Percentiles rank a stretch among this genome's conserved stretches.
These are phyloP conservation scores for Herpetomonas tarakana DNA, from an alignment of 208 protist species.

Conservation along the genomic window DNA sequence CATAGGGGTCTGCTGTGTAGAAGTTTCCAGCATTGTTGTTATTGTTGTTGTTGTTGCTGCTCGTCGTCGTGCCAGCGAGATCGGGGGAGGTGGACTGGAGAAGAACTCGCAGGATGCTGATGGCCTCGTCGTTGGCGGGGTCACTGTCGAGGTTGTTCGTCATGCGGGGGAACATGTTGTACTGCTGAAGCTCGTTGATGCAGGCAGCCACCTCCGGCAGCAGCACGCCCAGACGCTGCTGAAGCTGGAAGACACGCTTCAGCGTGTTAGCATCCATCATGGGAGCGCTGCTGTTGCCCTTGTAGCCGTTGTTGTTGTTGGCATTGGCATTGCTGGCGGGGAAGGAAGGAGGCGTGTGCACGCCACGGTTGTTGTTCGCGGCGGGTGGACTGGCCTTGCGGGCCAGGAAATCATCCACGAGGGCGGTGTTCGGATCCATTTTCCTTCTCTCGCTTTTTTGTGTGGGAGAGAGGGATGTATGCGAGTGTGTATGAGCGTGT, in stretches of 20 bases:
- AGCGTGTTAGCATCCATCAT: conserved; percentile 1
- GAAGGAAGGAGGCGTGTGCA: too few relatives aligned
- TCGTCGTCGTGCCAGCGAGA: not conserved
- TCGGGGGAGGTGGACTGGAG: conserved; percentile 14
- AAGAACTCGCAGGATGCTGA: conserved; percentile 25
- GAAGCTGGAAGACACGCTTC: conserved; percentile 7
- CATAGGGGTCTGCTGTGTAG: conserved; percentile 14
- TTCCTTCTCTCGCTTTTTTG: conserved; percentile 8
- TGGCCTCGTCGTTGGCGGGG: conserved; percentile 28
- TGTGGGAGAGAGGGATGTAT: not conserved
- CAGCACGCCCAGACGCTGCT: conserved; percentile 37
- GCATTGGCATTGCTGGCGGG: not conserved
- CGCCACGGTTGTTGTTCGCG: not conserved
- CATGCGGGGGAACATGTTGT: conserved; percentile 30
- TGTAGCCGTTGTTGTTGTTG: conserved; percentile 5
- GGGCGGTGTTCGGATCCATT: conserved; percentile 9
- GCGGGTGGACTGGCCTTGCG: not conserved
- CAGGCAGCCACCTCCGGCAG: conserved; percentile 37
- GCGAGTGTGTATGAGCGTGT: conserved; percentile 5
- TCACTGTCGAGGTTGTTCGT: conserved; percentile 12
- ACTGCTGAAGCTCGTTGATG: conserved; percentile 41
- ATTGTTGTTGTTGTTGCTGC: conserved; percentile 3
- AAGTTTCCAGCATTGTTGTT: conserved; percentile 4
- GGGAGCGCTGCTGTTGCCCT: not conserved
- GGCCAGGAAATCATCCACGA: conserved; percentile 19